phyloP scores from a whole-genome alignment of 352 stramenopile species.

The Phytophthora cajani region DNA sequence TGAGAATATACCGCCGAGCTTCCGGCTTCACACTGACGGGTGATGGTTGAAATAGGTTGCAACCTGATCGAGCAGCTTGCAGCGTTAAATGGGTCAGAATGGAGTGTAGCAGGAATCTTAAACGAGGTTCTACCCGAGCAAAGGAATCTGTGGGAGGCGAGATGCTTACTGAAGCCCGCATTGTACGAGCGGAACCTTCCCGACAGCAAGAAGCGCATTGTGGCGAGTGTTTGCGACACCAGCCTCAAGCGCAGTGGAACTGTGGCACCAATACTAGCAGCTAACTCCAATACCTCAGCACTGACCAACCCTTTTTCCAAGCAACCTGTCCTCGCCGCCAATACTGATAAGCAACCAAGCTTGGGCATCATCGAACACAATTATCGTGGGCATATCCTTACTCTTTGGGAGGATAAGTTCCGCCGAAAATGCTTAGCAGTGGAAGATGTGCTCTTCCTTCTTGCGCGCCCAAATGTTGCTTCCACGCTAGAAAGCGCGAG shows the following conservation, averaged over 20 bases:
- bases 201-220: slow-evolving; percentile 7
- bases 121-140: slow-evolving; percentile 45
- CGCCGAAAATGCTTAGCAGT: slow-evolving; percentile 34
- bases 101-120: slow-evolving; percentile 43
- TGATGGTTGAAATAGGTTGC: slow-evolving; percentile 10
- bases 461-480: slow-evolving; percentile 48
- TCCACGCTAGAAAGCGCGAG: slow-evolving; percentile 51
- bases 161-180: slow-evolving; percentile 15
- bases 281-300: neutral
- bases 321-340: neutral
- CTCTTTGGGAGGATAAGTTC: slow-evolving; percentile 75
- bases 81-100: slow-evolving; percentile 22
- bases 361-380: too few relatives aligned
- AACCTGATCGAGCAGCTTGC: slow-evolving; percentile 31
- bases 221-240: neutral
- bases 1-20: neutral
- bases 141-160: slow-evolving; percentile 33
- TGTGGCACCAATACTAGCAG: slow-evolving; percentile 15
- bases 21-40: neutral
- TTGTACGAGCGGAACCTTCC: neutral
- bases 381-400: slow-evolving; percentile 24
- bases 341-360: neutral
- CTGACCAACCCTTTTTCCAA: neutral
- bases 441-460: slow-evolving; percentile 56
- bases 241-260: slow-evolving; percentile 8